A percentile compares a stretch with the other conserved stretches of the same genome.
These are phyloP conservation scores for Alternaria novae-zelandiae DNA, from an alignment of 2,329 filamentous ascomycete species.

Conservation along the genomic window DNA sequence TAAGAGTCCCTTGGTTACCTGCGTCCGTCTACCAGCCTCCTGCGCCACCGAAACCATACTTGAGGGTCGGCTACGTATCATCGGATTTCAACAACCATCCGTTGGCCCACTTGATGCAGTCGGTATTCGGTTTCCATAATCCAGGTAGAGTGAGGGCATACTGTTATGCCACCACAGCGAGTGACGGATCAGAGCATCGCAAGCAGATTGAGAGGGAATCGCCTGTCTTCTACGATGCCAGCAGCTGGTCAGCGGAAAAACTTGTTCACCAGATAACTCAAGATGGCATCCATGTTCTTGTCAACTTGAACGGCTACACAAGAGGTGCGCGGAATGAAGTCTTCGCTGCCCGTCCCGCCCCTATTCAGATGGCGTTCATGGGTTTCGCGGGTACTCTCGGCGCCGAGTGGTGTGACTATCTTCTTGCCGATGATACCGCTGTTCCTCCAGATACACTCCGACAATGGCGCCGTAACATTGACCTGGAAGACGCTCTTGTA, in stretches of 20 bases:
- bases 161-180: conserved; percentile 93
- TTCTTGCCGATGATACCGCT: conserved; percentile 87
- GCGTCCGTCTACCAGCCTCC: conserved; percentile 83
- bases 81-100: conserved; percentile 99
- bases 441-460: conserved; percentile 82
- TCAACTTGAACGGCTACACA: conserved; percentile 98
- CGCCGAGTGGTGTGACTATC: conserved; percentile 98
- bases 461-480: conserved; percentile 76
- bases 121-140: conserved; percentile 92
- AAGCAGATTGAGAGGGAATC: conserved; percentile 93
- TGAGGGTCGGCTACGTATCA: conserved; percentile 96
- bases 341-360: conserved; percentile 91
- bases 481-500: conserved; percentile 70
- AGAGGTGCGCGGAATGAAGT: conserved; percentile 96
- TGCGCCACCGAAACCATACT: conserved; percentile 75
- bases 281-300: conserved; percentile 90
- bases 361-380: conserved; percentile 99
- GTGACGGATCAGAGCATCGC: conserved; percentile 87
- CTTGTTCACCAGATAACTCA: conserved; percentile 84
- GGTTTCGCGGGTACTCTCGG: conserved; percentile 95
- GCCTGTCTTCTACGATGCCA: conserved; percentile 88
- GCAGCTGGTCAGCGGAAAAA: conserved; percentile 81
- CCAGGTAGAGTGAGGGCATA: conserved; percentile 76
- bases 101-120: conserved; percentile 96
- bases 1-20: conserved; percentile 87